These are phyloP conservation scores for Malus fusca DNA, from an alignment of 306 rosid genomes.

Conservation along the genomic window DNA sequence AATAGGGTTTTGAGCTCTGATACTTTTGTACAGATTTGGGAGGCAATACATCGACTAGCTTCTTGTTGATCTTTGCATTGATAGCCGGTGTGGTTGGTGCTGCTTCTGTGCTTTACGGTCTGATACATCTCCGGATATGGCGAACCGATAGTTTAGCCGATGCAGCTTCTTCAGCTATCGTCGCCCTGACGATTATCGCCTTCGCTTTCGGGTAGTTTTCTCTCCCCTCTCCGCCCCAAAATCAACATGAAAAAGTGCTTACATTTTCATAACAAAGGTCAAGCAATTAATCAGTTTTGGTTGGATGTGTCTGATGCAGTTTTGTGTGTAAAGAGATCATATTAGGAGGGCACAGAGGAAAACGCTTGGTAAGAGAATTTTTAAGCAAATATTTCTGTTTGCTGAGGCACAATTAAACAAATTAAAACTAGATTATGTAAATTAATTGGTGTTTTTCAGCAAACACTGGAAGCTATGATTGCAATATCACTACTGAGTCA, in stretches of 20 bases:
- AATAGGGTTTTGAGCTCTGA: neutral
- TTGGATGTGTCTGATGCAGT: conserved; percentile 7
- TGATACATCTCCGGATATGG: conserved; percentile 31
- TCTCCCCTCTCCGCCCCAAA: neutral
- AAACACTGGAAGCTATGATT: conserved; percentile 23
- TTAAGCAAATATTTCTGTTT: neutral
- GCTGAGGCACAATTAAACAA: neutral
- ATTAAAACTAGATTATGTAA: neutral
- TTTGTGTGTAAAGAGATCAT: conserved; percentile 30
- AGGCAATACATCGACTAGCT: conserved; percentile 33
- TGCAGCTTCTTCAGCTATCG: conserved; percentile 18
- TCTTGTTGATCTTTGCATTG: conserved; percentile 33
- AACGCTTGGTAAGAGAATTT: conserved; percentile 26
- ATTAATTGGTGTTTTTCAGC: conserved; percentile 4
- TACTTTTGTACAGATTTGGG: conserved; percentile 31
- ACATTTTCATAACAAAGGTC: neutral
- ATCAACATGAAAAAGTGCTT: neutral
- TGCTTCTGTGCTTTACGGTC: conserved; percentile 26
- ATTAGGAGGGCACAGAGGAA: conserved; percentile 27
- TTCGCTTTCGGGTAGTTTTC: conserved; percentile 28
- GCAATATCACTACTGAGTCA: conserved; percentile 32
- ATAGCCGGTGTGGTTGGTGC: conserved; percentile 23
- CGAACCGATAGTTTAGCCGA: conserved; percentile 21
- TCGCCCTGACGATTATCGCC: conserved; percentile 26
- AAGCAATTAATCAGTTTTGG: neutral